These are phyloP conservation scores for Penicillium vulpinum DNA, from an alignment of 2,329 filamentous ascomycete genomes.

Conservation along the genomic window DNA sequence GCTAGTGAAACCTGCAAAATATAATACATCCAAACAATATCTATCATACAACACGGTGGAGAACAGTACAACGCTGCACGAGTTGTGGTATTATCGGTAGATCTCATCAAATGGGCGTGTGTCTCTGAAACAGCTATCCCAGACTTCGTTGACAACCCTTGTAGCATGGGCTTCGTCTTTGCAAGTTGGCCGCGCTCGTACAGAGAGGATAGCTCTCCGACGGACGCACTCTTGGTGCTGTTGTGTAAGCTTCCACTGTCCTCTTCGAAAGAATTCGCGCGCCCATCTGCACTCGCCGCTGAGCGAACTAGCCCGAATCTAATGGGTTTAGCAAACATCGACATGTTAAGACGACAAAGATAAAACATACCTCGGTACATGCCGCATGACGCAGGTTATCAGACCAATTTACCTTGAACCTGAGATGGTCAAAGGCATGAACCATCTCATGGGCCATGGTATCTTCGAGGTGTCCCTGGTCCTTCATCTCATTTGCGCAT, in stretches of 20 bases:
- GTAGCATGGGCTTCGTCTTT: slow-evolving; percentile 83
- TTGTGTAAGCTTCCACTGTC: slow-evolving; percentile 84
- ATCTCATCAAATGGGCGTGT: slow-evolving; percentile 97
- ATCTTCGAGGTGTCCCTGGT: slow-evolving; percentile 82
- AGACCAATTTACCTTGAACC: slow-evolving; percentile 86
- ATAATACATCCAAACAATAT: slow-evolving; percentile 26
- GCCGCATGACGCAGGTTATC: slow-evolving; percentile 83
- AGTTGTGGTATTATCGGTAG: slow-evolving; percentile 60
- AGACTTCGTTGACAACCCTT: slow-evolving; percentile 94
- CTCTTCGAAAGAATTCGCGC: slow-evolving; percentile 78
- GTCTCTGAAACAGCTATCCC: slow-evolving; percentile 94
- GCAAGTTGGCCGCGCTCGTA: slow-evolving; percentile 75
- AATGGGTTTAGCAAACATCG: slow-evolving; percentile 14
- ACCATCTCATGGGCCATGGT: slow-evolving; percentile 97
- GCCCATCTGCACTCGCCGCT: slow-evolving; percentile 92
- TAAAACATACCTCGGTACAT: slow-evolving; percentile 73
- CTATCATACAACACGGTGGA: slow-evolving; percentile 21
- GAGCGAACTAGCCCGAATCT: slow-evolving; percentile 91
- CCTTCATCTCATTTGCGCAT: slow-evolving; percentile 86
- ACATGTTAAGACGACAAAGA: background rate
- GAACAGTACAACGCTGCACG: slow-evolving; percentile 3
- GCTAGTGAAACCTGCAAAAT: slow-evolving; percentile 16
- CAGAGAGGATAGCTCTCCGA: slow-evolving; percentile 73
- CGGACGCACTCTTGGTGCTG: slow-evolving; percentile 94
- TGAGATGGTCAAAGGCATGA: slow-evolving; percentile 88